Evolutionary conservation across 805 yeast genomes (phyloP).

Genomic region (Candida andamanensis): DNA sequence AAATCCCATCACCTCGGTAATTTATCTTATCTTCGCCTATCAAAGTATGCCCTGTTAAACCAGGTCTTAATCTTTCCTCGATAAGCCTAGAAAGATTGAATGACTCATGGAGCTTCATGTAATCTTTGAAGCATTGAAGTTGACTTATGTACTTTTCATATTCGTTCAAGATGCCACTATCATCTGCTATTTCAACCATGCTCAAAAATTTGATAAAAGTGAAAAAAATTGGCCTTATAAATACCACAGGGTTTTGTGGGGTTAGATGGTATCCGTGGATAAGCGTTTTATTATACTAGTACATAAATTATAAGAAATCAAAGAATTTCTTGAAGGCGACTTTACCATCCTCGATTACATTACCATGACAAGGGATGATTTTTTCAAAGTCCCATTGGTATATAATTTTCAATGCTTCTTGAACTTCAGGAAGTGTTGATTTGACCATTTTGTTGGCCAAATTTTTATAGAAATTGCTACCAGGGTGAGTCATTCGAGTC

Average conservation of each 20-base stretch:
- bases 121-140: not conserved
- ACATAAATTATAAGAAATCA: constrained; percentile 5
- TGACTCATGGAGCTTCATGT: constrained; percentile 3
- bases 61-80: constrained; percentile 27
- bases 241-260: too few relatives aligned
- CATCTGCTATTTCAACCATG: too few relatives aligned
- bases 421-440: constrained; percentile 2
- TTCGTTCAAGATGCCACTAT: too few relatives aligned
- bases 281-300: not conserved
- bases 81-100: constrained; percentile 12
- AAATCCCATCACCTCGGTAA: constrained; percentile 28
- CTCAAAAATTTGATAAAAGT: too few relatives aligned
- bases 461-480: constrained; percentile 4
- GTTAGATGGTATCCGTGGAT: too few relatives aligned
- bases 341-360: constrained; percentile 41
- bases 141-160: constrained; percentile 3
- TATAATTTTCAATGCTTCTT: constrained; percentile 22
- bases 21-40: constrained; percentile 30
- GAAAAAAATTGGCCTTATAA: too few relatives aligned
- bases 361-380: constrained; percentile 60
- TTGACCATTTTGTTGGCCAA: constrained; percentile 6
- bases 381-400: constrained; percentile 42
- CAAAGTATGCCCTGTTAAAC: constrained; percentile 32
- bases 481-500: constrained; percentile 38
- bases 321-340: constrained; percentile 17